Conservation (phyloP, 2,329 filamentous ascomycete genomes). For the Aureobasidium sp. region DNA sequence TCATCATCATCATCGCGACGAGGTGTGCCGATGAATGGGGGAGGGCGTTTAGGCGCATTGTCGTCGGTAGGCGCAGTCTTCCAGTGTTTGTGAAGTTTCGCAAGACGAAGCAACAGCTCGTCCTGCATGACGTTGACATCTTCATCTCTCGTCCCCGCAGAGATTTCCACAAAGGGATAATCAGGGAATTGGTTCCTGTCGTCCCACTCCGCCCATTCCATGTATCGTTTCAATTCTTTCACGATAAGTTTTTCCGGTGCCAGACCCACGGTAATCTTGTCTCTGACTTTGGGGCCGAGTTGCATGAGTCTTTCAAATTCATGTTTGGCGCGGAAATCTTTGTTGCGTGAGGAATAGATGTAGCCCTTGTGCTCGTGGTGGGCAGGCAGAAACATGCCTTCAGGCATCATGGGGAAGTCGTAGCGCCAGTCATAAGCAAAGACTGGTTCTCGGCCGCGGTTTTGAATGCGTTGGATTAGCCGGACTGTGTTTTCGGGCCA, state of each 20-base stretch:
- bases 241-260: constrained; percentile 28
- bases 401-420: constrained; percentile 47
- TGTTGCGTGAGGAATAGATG: constrained; percentile 34
- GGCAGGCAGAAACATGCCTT: constrained; percentile 36
- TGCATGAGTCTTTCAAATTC: constrained; percentile 43
- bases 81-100: not conserved
- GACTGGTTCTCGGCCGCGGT: constrained; percentile 49
- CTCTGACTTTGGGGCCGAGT: constrained; percentile 44
- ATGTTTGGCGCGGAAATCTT: constrained; percentile 43
- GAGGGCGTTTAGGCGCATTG: constrained; percentile 14
- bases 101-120: not conserved
- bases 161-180: constrained; percentile 39
- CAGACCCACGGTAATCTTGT: constrained; percentile 34
- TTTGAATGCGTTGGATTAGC: constrained; percentile 44
- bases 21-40: not conserved
- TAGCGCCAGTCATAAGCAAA: constrained; percentile 43
- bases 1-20: not conserved
- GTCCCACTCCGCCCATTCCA: constrained; percentile 47
- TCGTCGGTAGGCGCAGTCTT: constrained; percentile 6
- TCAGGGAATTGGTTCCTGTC: constrained; percentile 12
- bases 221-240: constrained; percentile 32
- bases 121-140: constrained; percentile 32
- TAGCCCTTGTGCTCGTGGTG: constrained; percentile 24
- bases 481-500: constrained; percentile 46
- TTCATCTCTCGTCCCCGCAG: constrained; percentile 32